Percentiles rank a stretch among this genome's conserved stretches.
phyloP scores from a whole-genome alignment of 2,329 filamentous ascomycete species.

The Fusarium nurragi region DNA sequence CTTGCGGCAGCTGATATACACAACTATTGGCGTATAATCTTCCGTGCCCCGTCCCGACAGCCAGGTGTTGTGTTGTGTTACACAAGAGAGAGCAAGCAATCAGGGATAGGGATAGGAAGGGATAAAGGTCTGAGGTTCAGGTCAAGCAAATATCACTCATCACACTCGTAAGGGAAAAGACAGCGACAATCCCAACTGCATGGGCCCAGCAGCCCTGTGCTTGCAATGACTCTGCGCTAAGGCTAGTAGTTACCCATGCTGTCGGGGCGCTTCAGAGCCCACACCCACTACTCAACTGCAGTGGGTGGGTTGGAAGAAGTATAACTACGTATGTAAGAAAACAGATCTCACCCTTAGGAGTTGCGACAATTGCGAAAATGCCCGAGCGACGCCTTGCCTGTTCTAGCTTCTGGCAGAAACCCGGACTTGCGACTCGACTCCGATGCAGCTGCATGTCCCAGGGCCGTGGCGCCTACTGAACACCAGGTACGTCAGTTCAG shows the following conservation, averaged over 20 bases:
- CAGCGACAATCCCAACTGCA: neutral
- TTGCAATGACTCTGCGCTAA: neutral
- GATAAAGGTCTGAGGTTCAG: neutral
- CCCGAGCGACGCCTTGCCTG: conserved; percentile 32
- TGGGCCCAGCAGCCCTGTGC: neutral
- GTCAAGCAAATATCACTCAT: neutral
- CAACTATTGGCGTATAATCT: conserved; percentile 32
- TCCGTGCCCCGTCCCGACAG: conserved; percentile 20
- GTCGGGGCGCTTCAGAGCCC: neutral
- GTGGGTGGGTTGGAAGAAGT: neutral
- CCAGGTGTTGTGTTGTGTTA: conserved; percentile 21
- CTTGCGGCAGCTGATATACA: conserved; percentile 17
- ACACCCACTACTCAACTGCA: neutral
- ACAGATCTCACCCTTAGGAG: conserved; percentile 28
- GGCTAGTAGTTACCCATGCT: neutral
- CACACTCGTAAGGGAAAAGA: neutral
- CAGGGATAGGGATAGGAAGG: neutral
- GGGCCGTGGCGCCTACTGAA: neutral
- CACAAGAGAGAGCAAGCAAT: neutral
- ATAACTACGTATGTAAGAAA: neutral
- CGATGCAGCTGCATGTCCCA: conserved; percentile 5
- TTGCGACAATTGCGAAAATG: conserved; percentile 25
- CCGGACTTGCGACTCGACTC: conserved; percentile 6
- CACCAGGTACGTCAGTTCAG: neutral
- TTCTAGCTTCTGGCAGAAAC: conserved; percentile 4